Evolutionary conservation across 2,329 filamentous ascomycete genomes (phyloP).

Genomic region (Stemphylium beticola): DNA sequence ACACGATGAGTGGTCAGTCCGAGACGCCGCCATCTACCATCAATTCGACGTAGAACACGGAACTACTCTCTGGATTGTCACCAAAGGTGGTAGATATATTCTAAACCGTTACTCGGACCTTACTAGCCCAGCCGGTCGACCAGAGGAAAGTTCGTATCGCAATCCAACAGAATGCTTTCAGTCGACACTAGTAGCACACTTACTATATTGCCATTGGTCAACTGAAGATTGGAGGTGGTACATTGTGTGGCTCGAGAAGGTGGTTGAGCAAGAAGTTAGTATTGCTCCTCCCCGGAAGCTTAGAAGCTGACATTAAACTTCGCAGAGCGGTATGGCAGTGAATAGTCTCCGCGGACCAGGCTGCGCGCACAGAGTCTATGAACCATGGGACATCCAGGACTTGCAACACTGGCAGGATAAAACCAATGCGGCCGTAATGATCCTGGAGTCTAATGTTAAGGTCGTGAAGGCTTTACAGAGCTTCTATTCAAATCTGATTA

Average conservation of each 20-base stretch:
- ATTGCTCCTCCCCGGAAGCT: too few relatives aligned
- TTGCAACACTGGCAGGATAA: conserved; percentile 49
- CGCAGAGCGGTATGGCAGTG: conserved; percentile 22
- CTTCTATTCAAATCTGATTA: conserved; percentile 26
- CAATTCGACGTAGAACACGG: conserved; percentile 48
- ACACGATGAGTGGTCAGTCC: conserved; percentile 44
- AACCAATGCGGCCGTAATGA: conserved; percentile 45
- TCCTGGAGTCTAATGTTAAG: conserved; percentile 49
- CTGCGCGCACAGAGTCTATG: conserved; percentile 19
- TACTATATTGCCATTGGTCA: conserved; percentile 51
- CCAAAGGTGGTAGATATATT: conserved; percentile 41
- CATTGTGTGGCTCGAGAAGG: conserved; percentile 49
- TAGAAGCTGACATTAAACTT: background rate
- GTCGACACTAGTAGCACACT: conserved; percentile 47
- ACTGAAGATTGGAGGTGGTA: conserved; percentile 54
- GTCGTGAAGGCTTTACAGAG: conserved; percentile 36
- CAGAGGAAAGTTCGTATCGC: conserved; percentile 44
- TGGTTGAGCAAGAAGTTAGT: conserved; percentile 41
- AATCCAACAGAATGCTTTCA: conserved; percentile 44
- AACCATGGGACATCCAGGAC: conserved; percentile 38
- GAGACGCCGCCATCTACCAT: conserved; percentile 50
- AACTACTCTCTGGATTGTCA: conserved; percentile 52
- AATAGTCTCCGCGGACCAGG: conserved; percentile 19
- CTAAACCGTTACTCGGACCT: conserved; percentile 36
- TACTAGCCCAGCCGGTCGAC: conserved; percentile 35